Conservation (phyloP, 106 monocot genomes). For the Xerophyta viscosa region DNA sequence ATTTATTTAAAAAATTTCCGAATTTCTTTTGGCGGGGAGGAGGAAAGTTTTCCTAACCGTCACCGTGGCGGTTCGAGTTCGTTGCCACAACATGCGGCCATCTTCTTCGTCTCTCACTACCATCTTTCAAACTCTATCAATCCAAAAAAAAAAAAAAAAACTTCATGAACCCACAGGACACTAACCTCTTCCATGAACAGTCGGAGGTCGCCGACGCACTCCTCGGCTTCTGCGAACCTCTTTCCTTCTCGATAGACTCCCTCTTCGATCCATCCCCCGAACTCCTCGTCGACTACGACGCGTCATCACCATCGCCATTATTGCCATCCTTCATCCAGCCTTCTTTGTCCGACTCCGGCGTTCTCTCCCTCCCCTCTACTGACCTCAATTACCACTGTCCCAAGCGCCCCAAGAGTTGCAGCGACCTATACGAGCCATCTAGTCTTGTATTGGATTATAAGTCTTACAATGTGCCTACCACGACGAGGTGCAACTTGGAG, state of each 20-base stretch:
- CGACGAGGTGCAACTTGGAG: conserved; percentile 2
- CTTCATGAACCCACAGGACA: not conserved
- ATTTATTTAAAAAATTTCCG: no score
- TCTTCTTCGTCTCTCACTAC: no score
- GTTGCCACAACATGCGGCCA: conserved; percentile 12
- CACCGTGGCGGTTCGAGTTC: no score
- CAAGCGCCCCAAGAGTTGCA: conserved; percentile 16
- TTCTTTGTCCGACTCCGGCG: not conserved
- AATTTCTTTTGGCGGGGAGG: no score
- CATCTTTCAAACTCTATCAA: no score
- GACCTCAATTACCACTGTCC: not conserved
- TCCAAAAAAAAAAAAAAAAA: no score
- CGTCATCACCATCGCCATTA: no score
- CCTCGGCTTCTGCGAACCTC: conserved; percentile 29
- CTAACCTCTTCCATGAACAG: conserved; percentile 13
- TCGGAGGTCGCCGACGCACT: conserved; percentile 44
- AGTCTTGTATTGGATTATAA: no score
- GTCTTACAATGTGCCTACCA: no score
- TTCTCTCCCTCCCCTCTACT: conserved; percentile 11
- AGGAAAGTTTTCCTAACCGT: no score
- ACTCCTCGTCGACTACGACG: not conserved
- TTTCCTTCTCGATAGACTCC: conserved; percentile 11
- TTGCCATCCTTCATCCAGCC: no score
- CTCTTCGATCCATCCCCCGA: conserved; percentile 7
- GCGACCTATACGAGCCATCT: no score